Conservation (phyloP, 306 rosid genomes). For the Citrullus amarus region DNA sequence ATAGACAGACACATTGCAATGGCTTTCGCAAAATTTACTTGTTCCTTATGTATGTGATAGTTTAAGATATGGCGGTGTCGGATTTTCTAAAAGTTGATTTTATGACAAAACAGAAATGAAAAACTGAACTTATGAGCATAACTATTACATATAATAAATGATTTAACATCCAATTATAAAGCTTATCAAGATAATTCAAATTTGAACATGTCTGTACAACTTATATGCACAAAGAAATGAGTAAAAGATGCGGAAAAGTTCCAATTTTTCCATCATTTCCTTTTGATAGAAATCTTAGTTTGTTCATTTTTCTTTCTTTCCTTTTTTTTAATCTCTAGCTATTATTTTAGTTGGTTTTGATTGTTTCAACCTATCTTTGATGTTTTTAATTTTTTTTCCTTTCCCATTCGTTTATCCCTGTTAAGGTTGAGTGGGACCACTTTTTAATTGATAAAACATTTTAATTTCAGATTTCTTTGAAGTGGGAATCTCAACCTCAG, state of each 20-base stretch:
- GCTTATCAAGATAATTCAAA: not conserved
- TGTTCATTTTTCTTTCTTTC: not conserved
- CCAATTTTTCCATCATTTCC: not conserved
- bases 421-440: not conserved
- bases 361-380: not conserved
- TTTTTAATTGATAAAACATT: constrained; percentile 22
- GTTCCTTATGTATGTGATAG: not conserved
- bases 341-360: not conserved
- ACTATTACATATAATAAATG: not conserved
- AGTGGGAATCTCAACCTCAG: constrained; percentile 90
- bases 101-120: not conserved
- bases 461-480: constrained; percentile 79
- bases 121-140: not conserved
- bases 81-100: not conserved
- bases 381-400: not conserved
- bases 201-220: not conserved
- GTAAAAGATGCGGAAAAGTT: not conserved
- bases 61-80: not conserved
- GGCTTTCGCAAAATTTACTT: not conserved
- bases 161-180: not conserved
- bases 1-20: not conserved
- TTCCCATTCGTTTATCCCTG: not conserved
- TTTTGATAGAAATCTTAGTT: not conserved
- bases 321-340: not conserved
- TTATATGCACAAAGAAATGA: not conserved